Evolutionary conservation across 257 asterid species (phyloP), one percentile per base, ranked within the genome.

Genomic region (Solanum chilense): DNA sequence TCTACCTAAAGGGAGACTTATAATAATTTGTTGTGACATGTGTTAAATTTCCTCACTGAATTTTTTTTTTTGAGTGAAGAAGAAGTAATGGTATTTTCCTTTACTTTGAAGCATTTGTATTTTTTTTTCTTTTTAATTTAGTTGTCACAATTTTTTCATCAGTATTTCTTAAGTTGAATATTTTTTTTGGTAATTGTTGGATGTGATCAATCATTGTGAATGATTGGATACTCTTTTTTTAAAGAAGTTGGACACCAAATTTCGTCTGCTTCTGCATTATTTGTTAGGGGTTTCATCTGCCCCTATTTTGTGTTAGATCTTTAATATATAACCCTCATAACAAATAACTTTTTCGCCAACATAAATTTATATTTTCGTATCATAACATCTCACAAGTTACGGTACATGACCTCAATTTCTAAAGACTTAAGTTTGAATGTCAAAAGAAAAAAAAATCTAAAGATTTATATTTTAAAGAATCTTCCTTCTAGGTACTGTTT

Each of bases 11-110:
- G 45, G 18, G 45, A 16, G 27, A 69, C 56, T 44, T 75, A 41
- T 84, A 44, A 83, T 74, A 66, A 27, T 60, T 45, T 86, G 15
- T 73, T 29, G 42, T 27, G 31, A 71, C 80, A 23, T 87, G 69
- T 37, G 35, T n/a, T 73, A n/a, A 45, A 83, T 84, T 73, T 64
- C 45, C 14, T 25, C 29, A 45, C 21, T 6, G 52, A 84, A 49
- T 44, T 62, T 88, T 62, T 88, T 62, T 68, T 81, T 93, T 33
- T 90, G 95, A 92, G 97, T 94, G 91, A 85, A 83, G 90, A 88
- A 87, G 88, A 95, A 94, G 96, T 88, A 89, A 92, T 89, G 71
- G 49, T 27, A 37, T 64, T 90, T 92, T 90, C 87, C 98, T 93
- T 93, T 85, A 84, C 39, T 89, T 89, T 88, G 90, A 94, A 92